Conservation (phyloP, 2,329 filamentous ascomycete species). For the Exophiala mesophila region DNA sequence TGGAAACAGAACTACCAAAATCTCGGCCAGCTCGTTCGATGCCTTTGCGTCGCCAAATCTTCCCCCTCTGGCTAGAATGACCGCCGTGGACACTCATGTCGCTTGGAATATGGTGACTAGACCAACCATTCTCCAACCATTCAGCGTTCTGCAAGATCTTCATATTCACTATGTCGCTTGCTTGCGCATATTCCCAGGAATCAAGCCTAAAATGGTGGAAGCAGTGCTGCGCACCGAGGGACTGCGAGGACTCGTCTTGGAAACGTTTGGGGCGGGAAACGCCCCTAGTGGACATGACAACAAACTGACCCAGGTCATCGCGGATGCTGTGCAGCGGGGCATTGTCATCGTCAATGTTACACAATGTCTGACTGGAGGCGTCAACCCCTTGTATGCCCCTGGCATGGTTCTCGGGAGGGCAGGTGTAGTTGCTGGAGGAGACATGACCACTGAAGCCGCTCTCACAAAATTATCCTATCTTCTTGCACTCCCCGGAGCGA, state of each 20-base stretch:
- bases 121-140: constrained; percentile 67
- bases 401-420: constrained; percentile 73
- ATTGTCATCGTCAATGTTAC: constrained; percentile 87
- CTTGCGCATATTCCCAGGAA: constrained; percentile 84
- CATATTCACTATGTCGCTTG: constrained; percentile 88
- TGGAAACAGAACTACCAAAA: constrained; percentile 82
- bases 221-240: constrained; percentile 72
- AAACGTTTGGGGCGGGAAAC: constrained; percentile 92
- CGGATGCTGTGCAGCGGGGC: constrained; percentile 70
- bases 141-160: constrained; percentile 67
- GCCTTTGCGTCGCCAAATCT: constrained; percentile 88
- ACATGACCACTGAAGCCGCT: constrained; percentile 73
- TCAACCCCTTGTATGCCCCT: constrained; percentile 71
- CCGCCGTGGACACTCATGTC: constrained; percentile 73
- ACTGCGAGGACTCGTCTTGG: constrained; percentile 75
- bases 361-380: constrained; percentile 72
- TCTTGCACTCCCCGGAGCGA: constrained; percentile 62
- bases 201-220: constrained; percentile 89
- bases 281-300: constrained; percentile 77
- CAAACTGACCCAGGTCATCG: constrained; percentile 70
- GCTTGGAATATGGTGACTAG: constrained; percentile 73
- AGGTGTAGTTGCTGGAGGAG: constrained; percentile 73
- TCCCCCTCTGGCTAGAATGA: constrained; percentile 73
- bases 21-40: constrained; percentile 78
- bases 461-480: constrained; percentile 88